These are phyloP conservation scores for Kwoniella sp. DNA, from an alignment of 768 basidiomycete genomes.

Conservation along the genomic window DNA sequence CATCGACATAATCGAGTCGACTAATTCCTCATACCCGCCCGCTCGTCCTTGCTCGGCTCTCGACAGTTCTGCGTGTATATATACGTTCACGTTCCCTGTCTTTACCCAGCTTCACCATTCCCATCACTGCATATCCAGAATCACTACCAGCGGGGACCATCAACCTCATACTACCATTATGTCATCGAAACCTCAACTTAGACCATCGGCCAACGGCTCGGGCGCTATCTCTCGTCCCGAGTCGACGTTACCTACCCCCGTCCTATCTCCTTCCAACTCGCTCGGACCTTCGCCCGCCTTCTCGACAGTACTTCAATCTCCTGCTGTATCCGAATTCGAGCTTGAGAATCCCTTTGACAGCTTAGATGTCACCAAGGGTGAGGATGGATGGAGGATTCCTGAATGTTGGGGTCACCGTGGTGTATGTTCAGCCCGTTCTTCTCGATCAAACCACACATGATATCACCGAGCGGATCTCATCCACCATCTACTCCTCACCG, in stretches of 20 bases:
- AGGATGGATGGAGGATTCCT: conserved; percentile 49
- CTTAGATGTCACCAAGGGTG: conserved; percentile 5
- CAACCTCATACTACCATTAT: background rate
- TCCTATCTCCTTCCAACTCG: conserved; percentile 21
- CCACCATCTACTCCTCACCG: background rate
- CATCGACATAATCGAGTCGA: background rate
- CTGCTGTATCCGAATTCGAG: conserved; percentile 36
- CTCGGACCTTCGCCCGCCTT: conserved; percentile 27
- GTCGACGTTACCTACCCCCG: conserved; percentile 24
- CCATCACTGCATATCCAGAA: background rate
- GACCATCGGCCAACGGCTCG: background rate
- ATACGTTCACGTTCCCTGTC: background rate
- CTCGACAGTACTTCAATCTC: conserved; percentile 32
- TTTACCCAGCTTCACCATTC: background rate
- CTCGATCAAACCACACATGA: background rate
- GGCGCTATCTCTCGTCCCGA: conserved; percentile 8
- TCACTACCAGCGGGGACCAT: background rate
- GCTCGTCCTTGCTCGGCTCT: background rate
- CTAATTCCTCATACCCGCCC: background rate
- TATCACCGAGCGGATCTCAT: background rate
- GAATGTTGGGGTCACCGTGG: conserved; percentile 84
- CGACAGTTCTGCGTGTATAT: background rate
- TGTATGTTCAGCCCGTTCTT: conserved; percentile 57
- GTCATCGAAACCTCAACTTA: background rate
- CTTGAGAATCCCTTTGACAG: conserved; percentile 23